A percentile compares a stretch with the other conserved stretches of the same genome.
These are phyloP conservation scores for Vickermania spadyakhi DNA, from an alignment of 208 protist genomes.

Conservation along the genomic window DNA sequence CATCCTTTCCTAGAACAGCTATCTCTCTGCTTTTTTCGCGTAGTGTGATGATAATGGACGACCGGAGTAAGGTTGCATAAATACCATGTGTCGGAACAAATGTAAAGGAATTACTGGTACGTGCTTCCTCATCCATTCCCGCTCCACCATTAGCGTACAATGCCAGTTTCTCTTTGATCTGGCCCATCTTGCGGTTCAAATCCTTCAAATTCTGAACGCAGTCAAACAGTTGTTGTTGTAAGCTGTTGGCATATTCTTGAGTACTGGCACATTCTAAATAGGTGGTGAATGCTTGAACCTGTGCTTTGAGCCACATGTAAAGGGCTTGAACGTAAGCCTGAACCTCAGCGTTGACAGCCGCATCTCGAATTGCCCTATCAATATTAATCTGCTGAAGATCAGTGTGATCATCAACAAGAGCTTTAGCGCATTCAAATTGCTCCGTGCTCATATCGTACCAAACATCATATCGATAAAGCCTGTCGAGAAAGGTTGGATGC, in stretches of 20 bases:
- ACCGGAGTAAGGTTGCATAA: conserved; percentile 16
- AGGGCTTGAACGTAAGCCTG: conserved; percentile 13
- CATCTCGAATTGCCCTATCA: not conserved
- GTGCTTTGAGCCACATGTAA: conserved; percentile 35
- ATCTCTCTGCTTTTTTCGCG: conserved; percentile 8
- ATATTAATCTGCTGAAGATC: conserved; percentile 16
- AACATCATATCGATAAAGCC: conserved; percentile 26
- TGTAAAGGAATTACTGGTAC: conserved; percentile 2
- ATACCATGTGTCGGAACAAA: conserved; percentile 19
- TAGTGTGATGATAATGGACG: conserved; percentile 13
- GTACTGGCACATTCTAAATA: conserved; percentile 24
- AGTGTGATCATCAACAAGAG: conserved; percentile 9
- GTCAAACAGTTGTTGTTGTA: conserved; percentile 31
- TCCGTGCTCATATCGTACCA: conserved; percentile 27
- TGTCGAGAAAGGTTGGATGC: conserved; percentile 26
- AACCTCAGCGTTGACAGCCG: not conserved
- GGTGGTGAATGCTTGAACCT: conserved; percentile 24
- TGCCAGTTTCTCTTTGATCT: conserved; percentile 23
- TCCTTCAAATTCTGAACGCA: conserved; percentile 30
- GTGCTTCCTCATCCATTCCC: not conserved
- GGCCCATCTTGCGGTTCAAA: conserved; percentile 14
- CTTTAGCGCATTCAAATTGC: conserved; percentile 16
- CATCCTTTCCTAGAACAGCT: conserved; percentile 22
- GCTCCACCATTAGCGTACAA: conserved; percentile 9
- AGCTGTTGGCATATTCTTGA: conserved; percentile 24